Evolutionary conservation across 306 rosid genomes (phyloP).

Genomic region (Phaseolus lunatus): DNA sequence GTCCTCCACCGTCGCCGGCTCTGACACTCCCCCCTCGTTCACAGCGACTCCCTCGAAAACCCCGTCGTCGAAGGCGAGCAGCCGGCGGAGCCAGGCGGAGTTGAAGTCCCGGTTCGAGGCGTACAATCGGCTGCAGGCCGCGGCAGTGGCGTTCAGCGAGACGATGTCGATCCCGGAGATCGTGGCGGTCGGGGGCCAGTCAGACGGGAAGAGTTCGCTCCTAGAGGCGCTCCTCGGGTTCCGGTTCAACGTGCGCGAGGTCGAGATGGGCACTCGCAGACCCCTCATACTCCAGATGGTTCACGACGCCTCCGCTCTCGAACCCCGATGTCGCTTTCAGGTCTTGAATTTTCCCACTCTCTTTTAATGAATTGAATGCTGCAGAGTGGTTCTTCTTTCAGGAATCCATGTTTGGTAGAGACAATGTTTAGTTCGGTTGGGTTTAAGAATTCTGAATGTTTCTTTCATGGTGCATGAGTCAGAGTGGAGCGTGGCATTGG

Average conservation of each 20-base stretch:
- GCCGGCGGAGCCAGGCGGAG: slow-evolving; percentile 54
- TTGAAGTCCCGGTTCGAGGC: slow-evolving; percentile 85
- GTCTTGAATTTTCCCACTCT: slow-evolving; percentile 13
- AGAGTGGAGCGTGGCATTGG: background rate
- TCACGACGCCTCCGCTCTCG: slow-evolving; percentile 87
- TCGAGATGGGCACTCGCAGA: slow-evolving; percentile 96
- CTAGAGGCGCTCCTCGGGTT: slow-evolving; percentile 89
- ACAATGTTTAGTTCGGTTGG: background rate
- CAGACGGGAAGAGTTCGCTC: slow-evolving; percentile 94
- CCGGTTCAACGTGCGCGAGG: slow-evolving; percentile 94
- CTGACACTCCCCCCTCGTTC: background rate
- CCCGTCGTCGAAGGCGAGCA: slow-evolving; percentile 55
- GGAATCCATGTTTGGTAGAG: background rate
- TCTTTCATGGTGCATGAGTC: background rate
- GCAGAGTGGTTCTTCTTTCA: background rate
- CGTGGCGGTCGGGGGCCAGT: slow-evolving; percentile 87
- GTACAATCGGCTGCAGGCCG: slow-evolving; percentile 90
- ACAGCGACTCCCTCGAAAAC: slow-evolving; percentile 60
- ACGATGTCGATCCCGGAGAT: slow-evolving; percentile 95
- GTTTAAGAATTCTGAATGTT: background rate
- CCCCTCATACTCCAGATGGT: slow-evolving; percentile 95
- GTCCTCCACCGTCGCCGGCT: slow-evolving; percentile 9
- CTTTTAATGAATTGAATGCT: background rate
- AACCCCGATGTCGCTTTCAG: slow-evolving; percentile 94
- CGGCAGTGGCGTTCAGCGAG: slow-evolving; percentile 93